These are phyloP conservation scores for Spinacia oleracea DNA, from an alignment of 179 eudicot species.

Conservation along the genomic window DNA sequence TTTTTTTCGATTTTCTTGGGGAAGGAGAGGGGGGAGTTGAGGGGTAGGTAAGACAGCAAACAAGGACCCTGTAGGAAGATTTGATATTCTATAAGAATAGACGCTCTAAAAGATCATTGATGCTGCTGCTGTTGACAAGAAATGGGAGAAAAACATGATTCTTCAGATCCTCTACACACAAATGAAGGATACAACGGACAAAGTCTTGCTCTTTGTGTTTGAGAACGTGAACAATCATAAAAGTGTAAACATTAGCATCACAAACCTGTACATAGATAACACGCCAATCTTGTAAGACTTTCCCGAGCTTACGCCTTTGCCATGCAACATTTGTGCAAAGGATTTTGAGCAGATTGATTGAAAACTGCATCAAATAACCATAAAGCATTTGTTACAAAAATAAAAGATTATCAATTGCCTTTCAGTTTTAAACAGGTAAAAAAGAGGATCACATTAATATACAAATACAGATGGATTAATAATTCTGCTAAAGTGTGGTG, in stretches of 20 bases:
- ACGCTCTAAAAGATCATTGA: neutral
- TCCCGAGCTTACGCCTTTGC: constrained; percentile 99
- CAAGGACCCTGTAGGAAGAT: neutral
- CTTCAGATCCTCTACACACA: neutral
- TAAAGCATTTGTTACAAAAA: constrained; percentile 15
- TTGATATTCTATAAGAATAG: neutral
- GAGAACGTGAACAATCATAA: neutral
- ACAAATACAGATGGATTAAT: constrained; percentile 14
- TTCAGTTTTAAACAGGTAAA: neutral
- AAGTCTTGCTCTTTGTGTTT: neutral
- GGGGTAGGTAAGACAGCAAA: neutral
- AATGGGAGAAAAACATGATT: neutral
- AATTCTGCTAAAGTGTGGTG: constrained; percentile 2
- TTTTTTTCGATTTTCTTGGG: no score
- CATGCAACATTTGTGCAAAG: constrained; percentile 91
- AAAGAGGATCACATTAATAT: neutral
- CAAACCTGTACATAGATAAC: constrained; percentile 78
- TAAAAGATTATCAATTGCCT: constrained; percentile 2
- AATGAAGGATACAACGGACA: neutral
- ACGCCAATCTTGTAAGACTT: constrained; percentile 95
- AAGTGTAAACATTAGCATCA: constrained; percentile 12
- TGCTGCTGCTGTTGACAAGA: neutral
- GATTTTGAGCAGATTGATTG: constrained; percentile 71
- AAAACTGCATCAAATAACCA: constrained; percentile 56
- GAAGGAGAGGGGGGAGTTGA: neutral